Conservation (phyloP, 257 asterid species). For the Lycium barbarum region DNA sequence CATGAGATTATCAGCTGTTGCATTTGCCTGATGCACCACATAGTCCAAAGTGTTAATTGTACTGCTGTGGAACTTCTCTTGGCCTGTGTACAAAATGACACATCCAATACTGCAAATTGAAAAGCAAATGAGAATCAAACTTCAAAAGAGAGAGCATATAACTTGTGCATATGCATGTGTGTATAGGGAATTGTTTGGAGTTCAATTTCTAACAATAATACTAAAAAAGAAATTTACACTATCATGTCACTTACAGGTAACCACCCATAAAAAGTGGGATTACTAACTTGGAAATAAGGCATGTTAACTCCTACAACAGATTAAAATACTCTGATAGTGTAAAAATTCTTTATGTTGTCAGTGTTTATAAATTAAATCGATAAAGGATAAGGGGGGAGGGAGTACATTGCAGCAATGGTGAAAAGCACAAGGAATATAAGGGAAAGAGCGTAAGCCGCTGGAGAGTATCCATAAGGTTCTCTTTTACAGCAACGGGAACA, state of each 20-base stretch:
- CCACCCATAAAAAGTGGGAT: background rate
- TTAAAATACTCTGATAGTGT: background rate
- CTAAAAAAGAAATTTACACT: background rate
- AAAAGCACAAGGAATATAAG: slow-evolving; percentile 31
- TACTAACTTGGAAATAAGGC: background rate
- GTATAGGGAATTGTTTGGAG: background rate
- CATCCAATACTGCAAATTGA: slow-evolving; percentile 37
- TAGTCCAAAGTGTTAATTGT: slow-evolving; percentile 37
- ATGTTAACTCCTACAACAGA: background rate
- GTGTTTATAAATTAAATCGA: background rate
- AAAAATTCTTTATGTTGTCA: background rate
- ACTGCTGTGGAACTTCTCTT: slow-evolving; percentile 46
- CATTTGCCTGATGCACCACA: slow-evolving; percentile 40
- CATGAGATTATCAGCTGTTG: slow-evolving; percentile 35
- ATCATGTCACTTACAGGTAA: background rate
- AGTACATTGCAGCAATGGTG: slow-evolving; percentile 23
- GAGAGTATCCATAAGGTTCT: slow-evolving; percentile 30
- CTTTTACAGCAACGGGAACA: slow-evolving; percentile 26
- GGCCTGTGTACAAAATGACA: slow-evolving; percentile 35
- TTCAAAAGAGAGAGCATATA: background rate
- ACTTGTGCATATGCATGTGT: background rate
- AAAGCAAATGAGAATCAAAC: background rate
- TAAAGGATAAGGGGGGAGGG: background rate
- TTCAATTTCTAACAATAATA: background rate
- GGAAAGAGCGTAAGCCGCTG: slow-evolving; percentile 29